Evolutionary conservation across 148 eudicot species (phyloP).

Genomic region (Amaranthus palmeri): DNA sequence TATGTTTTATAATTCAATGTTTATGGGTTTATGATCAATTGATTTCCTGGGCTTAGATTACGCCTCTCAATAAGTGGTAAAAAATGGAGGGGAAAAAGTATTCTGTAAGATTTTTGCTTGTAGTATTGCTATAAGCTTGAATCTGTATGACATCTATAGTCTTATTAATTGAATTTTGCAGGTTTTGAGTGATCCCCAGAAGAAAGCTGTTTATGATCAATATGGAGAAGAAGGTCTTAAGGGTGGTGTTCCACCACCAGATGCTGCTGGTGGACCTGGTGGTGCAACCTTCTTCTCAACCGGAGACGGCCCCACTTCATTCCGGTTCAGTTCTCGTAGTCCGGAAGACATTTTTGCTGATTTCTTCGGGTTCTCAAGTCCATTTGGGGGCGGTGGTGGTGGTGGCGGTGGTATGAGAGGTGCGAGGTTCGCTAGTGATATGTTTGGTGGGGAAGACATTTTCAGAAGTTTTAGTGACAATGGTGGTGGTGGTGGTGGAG

Average conservation of each 20-base stretch:
- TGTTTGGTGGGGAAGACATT: conserved; percentile 42
- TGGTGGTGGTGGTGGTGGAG: conserved; percentile 36
- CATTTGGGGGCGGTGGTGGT: conserved; percentile 42
- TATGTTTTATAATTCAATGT: no score
- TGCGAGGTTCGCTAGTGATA: conserved; percentile 31
- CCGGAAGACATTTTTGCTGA: conserved; percentile 75
- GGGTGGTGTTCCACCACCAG: conserved; percentile 64
- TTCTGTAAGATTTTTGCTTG: no score
- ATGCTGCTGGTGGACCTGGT: conserved; percentile 41
- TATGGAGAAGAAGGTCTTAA: conserved; percentile 74
- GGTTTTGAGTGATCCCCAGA: conserved; percentile 77
- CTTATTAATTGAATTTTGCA: conserved; percentile 16
- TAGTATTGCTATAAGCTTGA: no score
- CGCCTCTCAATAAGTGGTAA: no score
- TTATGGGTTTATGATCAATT: no score
- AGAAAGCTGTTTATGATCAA: conserved; percentile 67
- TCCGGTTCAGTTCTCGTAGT: conserved; percentile 53
- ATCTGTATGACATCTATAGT: no score
- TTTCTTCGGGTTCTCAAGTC: conserved; percentile 57
- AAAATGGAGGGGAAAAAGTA: no score
- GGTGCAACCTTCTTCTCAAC: conserved; percentile 54
- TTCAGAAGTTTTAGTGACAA: conserved; percentile 38
- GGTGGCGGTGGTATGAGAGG: conserved; percentile 39
- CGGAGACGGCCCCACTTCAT: conserved; percentile 51
- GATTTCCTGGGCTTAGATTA: no score